Percentiles rank a stretch among this genome's conserved stretches.
Conservation (phyloP, 2,329 filamentous ascomycete genomes). For the Colletotrichum tabaci region DNA sequence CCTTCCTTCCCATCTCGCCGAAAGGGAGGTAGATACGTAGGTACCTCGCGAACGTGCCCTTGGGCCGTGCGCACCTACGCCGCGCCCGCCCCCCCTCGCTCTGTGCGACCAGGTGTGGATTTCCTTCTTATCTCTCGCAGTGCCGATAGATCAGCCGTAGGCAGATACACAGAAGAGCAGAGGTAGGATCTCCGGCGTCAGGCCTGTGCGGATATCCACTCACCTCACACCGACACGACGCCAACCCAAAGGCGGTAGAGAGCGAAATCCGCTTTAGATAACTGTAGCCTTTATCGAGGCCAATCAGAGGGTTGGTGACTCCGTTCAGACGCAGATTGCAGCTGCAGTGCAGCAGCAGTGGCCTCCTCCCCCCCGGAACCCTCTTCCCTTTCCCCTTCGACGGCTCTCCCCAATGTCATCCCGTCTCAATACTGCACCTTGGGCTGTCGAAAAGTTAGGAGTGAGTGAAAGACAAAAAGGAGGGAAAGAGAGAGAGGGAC, state of each 20-base stretch:
- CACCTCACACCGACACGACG: slow-evolving; percentile 23
- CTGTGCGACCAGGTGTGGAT: slow-evolving; percentile 32
- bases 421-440: slow-evolving; percentile 1
- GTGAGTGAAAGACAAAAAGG: neutral
- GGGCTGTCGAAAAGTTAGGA: neutral
- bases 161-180: neutral
- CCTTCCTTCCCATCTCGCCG: slow-evolving; percentile 2
- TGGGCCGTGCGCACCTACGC: neutral
- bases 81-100: neutral
- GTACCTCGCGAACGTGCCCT: neutral
- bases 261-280: neutral
- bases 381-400: neutral
- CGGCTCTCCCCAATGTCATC: slow-evolving; percentile 6
- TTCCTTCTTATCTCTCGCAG: neutral
- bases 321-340: slow-evolving; percentile 2
- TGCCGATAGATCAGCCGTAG: neutral
- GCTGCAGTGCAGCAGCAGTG: neutral
- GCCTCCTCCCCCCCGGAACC: slow-evolving; percentile 2
- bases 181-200: neutral
- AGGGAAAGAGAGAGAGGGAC: neutral
- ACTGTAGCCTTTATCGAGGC: neutral
- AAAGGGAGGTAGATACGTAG: no score
- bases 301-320: slow-evolving; percentile 19
- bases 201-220: slow-evolving; percentile 32
- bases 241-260: neutral